phyloP scores from a whole-genome alignment of 106 monocot species.

The Apostasia shenzhenica region DNA sequence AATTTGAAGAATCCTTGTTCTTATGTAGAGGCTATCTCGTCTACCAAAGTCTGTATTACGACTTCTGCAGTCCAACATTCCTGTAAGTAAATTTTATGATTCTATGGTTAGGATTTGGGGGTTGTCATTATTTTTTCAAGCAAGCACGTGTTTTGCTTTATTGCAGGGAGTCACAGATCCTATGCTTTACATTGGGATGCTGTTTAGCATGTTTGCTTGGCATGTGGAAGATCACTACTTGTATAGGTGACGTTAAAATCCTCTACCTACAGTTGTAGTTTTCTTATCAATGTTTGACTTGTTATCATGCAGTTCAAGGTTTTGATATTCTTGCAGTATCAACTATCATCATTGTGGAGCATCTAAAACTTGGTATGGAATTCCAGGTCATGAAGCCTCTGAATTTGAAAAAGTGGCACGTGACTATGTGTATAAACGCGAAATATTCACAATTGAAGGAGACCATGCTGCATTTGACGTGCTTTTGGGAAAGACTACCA shows the following conservation, averaged over 20 bases:
- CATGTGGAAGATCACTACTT: constrained; percentile 98
- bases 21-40: constrained; percentile 58
- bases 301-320: background rate
- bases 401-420: constrained; percentile 68
- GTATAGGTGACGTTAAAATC: constrained; percentile 51
- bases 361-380: constrained; percentile 95
- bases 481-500: constrained; percentile 87
- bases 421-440: constrained; percentile 58
- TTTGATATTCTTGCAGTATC: constrained; percentile 44
- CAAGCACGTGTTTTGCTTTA: constrained; percentile 9
- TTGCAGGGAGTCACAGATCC: constrained; percentile 95
- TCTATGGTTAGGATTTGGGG: background rate
- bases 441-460: constrained; percentile 53
- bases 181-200: constrained; percentile 99
- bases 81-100: constrained; percentile 38
- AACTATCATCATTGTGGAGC: constrained; percentile 99
- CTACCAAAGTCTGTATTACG: constrained; percentile 61
- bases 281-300: background rate
- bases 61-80: constrained; percentile 58
- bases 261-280: constrained; percentile 1
- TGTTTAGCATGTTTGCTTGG: constrained; percentile 99
- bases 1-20: constrained; percentile 4
- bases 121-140: background rate
- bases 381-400: constrained; percentile 77
- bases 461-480: constrained; percentile 80